Percentiles rank a stretch among this genome's conserved stretches.
Conservation (phyloP, 345 rosid genomes). For the Eucalyptus shirleyi region DNA sequence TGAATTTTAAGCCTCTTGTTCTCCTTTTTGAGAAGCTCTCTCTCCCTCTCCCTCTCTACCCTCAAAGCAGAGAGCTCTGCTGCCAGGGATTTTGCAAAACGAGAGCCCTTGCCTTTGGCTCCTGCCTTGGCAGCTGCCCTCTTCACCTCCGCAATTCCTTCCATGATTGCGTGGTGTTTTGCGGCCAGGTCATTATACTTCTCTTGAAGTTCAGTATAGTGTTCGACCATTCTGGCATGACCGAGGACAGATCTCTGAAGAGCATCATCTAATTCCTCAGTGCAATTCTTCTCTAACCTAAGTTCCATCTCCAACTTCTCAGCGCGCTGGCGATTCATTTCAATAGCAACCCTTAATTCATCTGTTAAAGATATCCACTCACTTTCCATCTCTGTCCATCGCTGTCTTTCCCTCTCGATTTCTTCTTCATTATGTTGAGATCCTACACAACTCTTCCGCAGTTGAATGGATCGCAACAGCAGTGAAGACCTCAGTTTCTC, state of each 20-base stretch:
- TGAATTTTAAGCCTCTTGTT: constrained; percentile 71
- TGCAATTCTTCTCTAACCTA: constrained; percentile 48
- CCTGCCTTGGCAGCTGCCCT: constrained; percentile 89
- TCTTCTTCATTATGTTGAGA: constrained; percentile 29
- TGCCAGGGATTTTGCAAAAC: constrained; percentile 66
- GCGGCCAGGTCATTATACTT: constrained; percentile 61
- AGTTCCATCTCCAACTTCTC: constrained; percentile 67
- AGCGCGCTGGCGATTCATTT: constrained; percentile 55
- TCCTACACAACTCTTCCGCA: constrained; percentile 32
- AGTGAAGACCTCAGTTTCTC: constrained; percentile 64
- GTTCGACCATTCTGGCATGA: constrained; percentile 93
- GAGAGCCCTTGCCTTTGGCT: constrained; percentile 58
- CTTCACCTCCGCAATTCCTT: constrained; percentile 82
- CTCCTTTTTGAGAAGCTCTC: constrained; percentile 60
- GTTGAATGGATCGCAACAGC: constrained; percentile 55
- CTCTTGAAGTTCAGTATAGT: constrained; percentile 86
- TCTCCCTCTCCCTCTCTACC: constrained; percentile 78
- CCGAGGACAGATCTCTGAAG: constrained; percentile 78
- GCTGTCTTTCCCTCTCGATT: constrained; percentile 61
- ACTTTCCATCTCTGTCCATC: constrained; percentile 96
- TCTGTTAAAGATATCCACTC: constrained; percentile 92
- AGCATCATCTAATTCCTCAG: constrained; percentile 85
- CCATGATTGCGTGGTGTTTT: constrained; percentile 64
- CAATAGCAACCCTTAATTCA: constrained; percentile 78
- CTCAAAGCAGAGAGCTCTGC: constrained; percentile 71